A percentile compares a stretch with the other conserved stretches of the same genome.
Conservation (phyloP, 2,329 filamentous ascomycete species). For the Xylaria sp. region DNA sequence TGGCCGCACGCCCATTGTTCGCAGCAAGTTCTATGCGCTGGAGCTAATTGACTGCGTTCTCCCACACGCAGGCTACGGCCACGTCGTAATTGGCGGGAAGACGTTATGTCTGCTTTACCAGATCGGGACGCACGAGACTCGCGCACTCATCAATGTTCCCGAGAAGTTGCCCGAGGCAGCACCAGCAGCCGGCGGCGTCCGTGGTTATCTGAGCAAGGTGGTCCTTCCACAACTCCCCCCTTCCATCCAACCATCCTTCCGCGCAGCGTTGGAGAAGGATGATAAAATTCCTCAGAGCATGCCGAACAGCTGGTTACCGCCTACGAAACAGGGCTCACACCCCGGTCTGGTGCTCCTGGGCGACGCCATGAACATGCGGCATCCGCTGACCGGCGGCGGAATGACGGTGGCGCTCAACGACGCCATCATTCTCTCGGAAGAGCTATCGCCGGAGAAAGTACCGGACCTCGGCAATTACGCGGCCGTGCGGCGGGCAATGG, state of each 20-base stretch:
- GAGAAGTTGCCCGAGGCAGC: constrained; percentile 78
- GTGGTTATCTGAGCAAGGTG: constrained; percentile 81
- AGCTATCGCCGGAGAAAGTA: constrained; percentile 76
- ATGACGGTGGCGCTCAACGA: constrained; percentile 99
- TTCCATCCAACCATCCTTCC: constrained; percentile 77
- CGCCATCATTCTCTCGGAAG: constrained; percentile 77
- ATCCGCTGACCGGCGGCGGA: constrained; percentile 93
- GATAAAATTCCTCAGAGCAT: constrained; percentile 83
- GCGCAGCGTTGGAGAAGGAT: constrained; percentile 75
- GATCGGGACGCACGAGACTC: constrained; percentile 94
- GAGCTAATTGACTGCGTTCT: constrained; percentile 90
- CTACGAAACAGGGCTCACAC: constrained; percentile 73
- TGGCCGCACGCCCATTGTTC: constrained; percentile 71
- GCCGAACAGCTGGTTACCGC: constrained; percentile 95
- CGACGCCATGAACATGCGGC: constrained; percentile 99
- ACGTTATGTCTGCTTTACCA: constrained; percentile 91
- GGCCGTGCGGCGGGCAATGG: constrained; percentile 74
- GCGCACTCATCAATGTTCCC: constrained; percentile 88
- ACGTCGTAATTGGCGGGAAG: constrained; percentile 84
- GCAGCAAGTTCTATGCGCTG: constrained; percentile 91
- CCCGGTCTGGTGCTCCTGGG: constrained; percentile 84
- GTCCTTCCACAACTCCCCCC: constrained; percentile 82
- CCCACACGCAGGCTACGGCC: constrained; percentile 79
- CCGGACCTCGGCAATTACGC: constrained; percentile 74
- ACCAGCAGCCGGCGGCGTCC: constrained; percentile 80